Conservation (phyloP, 805 yeast genomes). For the Danielia oregonensis region DNA sequence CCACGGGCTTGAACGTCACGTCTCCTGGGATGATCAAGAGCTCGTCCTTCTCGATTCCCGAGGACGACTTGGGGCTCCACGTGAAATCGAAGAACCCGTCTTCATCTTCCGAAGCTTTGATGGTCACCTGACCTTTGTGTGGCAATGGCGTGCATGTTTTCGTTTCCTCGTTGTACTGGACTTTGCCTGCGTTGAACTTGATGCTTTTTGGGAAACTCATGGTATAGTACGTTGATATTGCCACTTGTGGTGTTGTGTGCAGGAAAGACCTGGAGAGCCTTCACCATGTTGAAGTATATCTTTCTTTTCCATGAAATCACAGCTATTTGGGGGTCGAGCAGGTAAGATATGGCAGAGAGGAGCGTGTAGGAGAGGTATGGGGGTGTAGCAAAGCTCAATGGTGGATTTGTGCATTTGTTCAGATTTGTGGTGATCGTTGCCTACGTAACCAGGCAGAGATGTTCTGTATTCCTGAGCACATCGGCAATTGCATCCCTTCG, state of each 20-base stretch:
- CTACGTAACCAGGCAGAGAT: too few relatives aligned
- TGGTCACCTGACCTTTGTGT: slow-evolving; percentile 61
- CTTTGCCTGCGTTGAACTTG: slow-evolving; percentile 77
- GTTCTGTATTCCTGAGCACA: too few relatives aligned
- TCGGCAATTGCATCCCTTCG: too few relatives aligned
- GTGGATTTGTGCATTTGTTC: too few relatives aligned
- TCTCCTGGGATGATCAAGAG: slow-evolving; percentile 81
- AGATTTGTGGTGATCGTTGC: too few relatives aligned
- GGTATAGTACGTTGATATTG: slow-evolving; percentile 1
- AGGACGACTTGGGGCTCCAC: slow-evolving; percentile 66
- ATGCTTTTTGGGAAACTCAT: slow-evolving; percentile 21
- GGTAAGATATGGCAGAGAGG: too few relatives aligned
- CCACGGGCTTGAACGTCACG: slow-evolving; percentile 68
- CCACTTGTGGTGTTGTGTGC: not conserved
- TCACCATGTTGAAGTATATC: too few relatives aligned
- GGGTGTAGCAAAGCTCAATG: too few relatives aligned
- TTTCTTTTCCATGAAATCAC: too few relatives aligned
- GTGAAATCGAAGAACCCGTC: slow-evolving; percentile 65
- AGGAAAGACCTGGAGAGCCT: too few relatives aligned
- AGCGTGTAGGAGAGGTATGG: too few relatives aligned
- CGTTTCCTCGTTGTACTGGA: slow-evolving; percentile 57
- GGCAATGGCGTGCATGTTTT: slow-evolving; percentile 67
- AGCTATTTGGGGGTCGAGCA: too few relatives aligned
- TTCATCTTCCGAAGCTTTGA: slow-evolving; percentile 64
- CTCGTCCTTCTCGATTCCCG: slow-evolving; percentile 52